Base-by-base conservation (phyloP, 1,284 basidiomycete species). In the Boletus holoroseus region DNA sequence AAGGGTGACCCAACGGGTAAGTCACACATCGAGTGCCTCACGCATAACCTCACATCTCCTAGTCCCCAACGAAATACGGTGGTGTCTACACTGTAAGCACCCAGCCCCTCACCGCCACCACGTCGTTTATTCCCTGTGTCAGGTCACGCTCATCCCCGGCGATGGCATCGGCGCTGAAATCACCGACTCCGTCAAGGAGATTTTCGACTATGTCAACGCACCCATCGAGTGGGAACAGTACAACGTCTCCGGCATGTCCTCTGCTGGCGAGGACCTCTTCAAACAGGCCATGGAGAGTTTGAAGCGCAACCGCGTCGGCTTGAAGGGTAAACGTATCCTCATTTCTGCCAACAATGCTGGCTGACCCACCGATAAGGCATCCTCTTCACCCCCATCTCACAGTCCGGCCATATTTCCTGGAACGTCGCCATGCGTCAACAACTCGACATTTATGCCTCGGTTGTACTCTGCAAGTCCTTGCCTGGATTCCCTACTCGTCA, bases 151-250 rank as follows among this genome's bases (percentile, higher is more conserved):
- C 63, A 93, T 96, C 58, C 94, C 93, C 42, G 94, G 94, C 64
- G 94, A 98, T 68, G 94, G 94, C 79, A 88, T 99, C 68, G 96
- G 96, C 62, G 82, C 83, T 66, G 96, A 99, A 76, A 93, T 99
- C 69, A 93, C 94, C 57, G 91, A 95, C 73, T 95, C 93, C 16
- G 95, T 99, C 63, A 98, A 99, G 78, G 94, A 98, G 75, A 94
- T 99, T 70, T 99, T 99, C 64, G 91, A 96, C 69, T 82, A 91
- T 58, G 83, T 93, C 70, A 99, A 99, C 70, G 96, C 94, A 31
- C 96, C 96, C 71, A 94, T 99, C 74, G 92, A 98, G 73, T 99
- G 94, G 91, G 94, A 98, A 71, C 92, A 98, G 72, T 98, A 94
- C 76, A 83, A 98, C 69, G 93, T 99, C 57, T 95, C 93, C 41